A percentile compares a stretch with the other conserved stretches of the same genome.
Conservation (phyloP, 805 yeast species). For the Brettanomyces naardenensis region DNA sequence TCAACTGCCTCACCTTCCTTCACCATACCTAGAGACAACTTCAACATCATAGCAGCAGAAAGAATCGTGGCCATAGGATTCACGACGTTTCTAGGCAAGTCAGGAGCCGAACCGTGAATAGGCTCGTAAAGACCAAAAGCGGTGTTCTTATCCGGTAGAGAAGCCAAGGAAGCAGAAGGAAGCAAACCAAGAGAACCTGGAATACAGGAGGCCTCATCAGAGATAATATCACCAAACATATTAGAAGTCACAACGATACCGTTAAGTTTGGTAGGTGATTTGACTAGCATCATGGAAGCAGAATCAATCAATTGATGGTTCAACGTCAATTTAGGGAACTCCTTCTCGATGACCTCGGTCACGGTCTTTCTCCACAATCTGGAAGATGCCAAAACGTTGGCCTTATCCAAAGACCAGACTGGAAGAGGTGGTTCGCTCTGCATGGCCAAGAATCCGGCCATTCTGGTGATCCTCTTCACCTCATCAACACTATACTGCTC, state of each 20-base stretch:
- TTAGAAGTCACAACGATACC: slow-evolving; percentile 90
- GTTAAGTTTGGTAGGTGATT: slow-evolving; percentile 83
- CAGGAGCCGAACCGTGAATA: slow-evolving; percentile 98
- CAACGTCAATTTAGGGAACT: slow-evolving; percentile 81
- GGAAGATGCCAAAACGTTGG: slow-evolving; percentile 93
- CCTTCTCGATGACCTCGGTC: slow-evolving; percentile 71
- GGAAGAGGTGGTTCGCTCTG: slow-evolving; percentile 93
- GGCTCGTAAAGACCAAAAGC: slow-evolving; percentile 98
- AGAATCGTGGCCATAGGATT: slow-evolving; percentile 94
- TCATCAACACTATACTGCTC: slow-evolving; percentile 88
- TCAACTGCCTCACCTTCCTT: slow-evolving; percentile 87
- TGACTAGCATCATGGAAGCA: slow-evolving; percentile 96
- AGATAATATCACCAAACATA: slow-evolving; percentile 97
- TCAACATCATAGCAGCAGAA: slow-evolving; percentile 96
- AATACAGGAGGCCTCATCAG: slow-evolving; percentile 96
- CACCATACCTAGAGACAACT: slow-evolving; percentile 74
- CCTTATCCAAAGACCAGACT: slow-evolving; percentile 94
- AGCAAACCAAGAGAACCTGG: slow-evolving; percentile 95
- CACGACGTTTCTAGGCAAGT: slow-evolving; percentile 76
- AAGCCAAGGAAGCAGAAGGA: slow-evolving; percentile 94
- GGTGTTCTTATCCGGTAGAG: slow-evolving; percentile 89
- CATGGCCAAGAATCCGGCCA: slow-evolving; percentile 96
- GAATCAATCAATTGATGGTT: slow-evolving; percentile 97
- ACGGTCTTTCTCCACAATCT: slow-evolving; percentile 96
- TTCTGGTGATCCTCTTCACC: slow-evolving; percentile 91